phyloP scores from a whole-genome alignment of 2,329 filamentous ascomycete genomes.

The Neodidymelliopsis sp. region DNA sequence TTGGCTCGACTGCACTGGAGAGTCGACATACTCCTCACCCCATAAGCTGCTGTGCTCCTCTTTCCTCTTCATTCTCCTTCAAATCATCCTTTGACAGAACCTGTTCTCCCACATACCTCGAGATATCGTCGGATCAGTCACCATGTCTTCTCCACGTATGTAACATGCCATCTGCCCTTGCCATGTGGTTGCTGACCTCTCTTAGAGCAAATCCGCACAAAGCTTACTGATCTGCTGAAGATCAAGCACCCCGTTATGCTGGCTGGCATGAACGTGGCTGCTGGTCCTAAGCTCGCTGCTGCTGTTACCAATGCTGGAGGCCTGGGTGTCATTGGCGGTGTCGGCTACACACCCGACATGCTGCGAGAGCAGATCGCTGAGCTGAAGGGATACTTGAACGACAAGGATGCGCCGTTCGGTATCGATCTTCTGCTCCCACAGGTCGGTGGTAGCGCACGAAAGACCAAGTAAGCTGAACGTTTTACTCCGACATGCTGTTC shows the following conservation, averaged over 20 bases:
- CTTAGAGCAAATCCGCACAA: conserved; percentile 86
- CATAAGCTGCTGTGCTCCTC: conserved; percentile 30
- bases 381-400: conserved; percentile 83
- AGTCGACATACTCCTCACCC: conserved; percentile 31
- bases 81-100: not conserved
- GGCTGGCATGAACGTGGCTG: conserved; percentile 98
- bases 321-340: conserved; percentile 93
- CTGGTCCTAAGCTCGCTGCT: conserved; percentile 93
- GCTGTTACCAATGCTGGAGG: conserved; percentile 97
- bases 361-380: conserved; percentile 92
- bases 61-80: conserved; percentile 8
- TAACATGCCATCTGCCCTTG: conserved; percentile 34
- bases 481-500: not conserved
- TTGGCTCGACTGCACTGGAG: conserved; percentile 20
- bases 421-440: conserved; percentile 94
- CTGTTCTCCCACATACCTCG: not conserved
- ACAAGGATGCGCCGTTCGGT: conserved; percentile 95
- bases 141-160: conserved; percentile 84
- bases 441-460: conserved; percentile 90
- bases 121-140: conserved; percentile 26
- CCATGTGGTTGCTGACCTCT: conserved; percentile 28
- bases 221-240: conserved; percentile 93
- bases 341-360: conserved; percentile 97
- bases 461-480: conserved; percentile 75
- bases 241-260: conserved; percentile 97